Base-by-base conservation (phyloP, 257 asterid genomes). In the Ajuga chamaepitys region DNA sequence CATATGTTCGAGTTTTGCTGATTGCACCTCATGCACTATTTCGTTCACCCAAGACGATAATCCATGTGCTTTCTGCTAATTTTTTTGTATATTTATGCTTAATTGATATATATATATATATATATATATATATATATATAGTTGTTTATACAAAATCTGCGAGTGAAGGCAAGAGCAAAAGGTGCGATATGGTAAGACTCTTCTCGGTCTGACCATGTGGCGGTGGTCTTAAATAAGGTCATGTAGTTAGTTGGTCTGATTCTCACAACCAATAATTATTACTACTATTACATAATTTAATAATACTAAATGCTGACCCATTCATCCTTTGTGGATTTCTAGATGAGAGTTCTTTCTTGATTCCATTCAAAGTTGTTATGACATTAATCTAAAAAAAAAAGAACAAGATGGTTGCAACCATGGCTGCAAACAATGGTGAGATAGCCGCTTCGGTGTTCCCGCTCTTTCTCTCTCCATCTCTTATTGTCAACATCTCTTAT, bases 1-100 rank as follows among this genome's bases (percentile, higher is more conserved):
- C 99, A 40, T 89, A 93, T 78, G 87, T 88, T 57, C 81, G 99
- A 81, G 68, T 93, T 83, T 78, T 93, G 77, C 90, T 89, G 66
- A 78, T 89, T 74, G 81, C 89, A 55, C 96, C 99, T 74, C 99
- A 93, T 80, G 86, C 97, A 24, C 74, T 93, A 77, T 93, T 88
- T 46, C 97, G 99, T 61, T 80, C 97, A 42, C 95, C 81, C 53
- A 79, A 87, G 80, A 58, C 82, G 76, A 97, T 89, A 89, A 47
- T 68, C 34, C 58, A 30, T 48, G 50, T 67, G 52, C 52, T 65
- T 56, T 63, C n/a, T 58, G 52, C 58, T 44, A 32, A 17, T 20
- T 17, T 28, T 42, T 59, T 58, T 59, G 28, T 59, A 32, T 42
- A n/a, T 18, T 46, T 62, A 38, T 62, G 46, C 58, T 40, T 66